Evolutionary conservation across 768 basidiomycete genomes (phyloP).

Genomic region (Suillus variegatus): DNA sequence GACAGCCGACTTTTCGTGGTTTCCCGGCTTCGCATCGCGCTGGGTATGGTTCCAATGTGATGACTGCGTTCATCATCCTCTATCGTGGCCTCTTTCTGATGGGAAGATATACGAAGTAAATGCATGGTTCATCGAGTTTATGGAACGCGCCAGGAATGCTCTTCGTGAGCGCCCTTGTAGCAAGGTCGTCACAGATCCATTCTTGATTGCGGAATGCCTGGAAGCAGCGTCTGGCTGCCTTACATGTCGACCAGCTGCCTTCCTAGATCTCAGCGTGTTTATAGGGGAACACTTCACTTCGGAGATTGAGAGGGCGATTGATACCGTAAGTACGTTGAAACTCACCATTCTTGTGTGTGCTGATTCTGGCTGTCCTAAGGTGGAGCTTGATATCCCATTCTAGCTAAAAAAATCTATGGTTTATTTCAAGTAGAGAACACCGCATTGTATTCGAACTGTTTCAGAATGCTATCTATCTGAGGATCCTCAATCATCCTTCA

Average conservation of each 20-base stretch:
- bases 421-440: not conserved
- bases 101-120: slow-evolving; percentile 38
- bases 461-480: not conserved
- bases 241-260: slow-evolving; percentile 32
- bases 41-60: slow-evolving; percentile 43
- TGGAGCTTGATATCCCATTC: slow-evolving; percentile 33
- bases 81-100: slow-evolving; percentile 35
- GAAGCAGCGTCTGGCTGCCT: slow-evolving; percentile 28
- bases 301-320: slow-evolving; percentile 32
- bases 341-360: slow-evolving; percentile 10
- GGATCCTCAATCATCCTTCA: no score
- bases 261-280: slow-evolving; percentile 34
- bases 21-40: slow-evolving; percentile 36
- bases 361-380: slow-evolving; percentile 20
- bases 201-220: slow-evolving; percentile 32
- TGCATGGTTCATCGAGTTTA: slow-evolving; percentile 36
- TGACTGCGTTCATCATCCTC: slow-evolving; percentile 33
- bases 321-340: slow-evolving; percentile 19
- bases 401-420: slow-evolving; percentile 5
- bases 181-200: slow-evolving; percentile 31
- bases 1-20: slow-evolving; percentile 38
- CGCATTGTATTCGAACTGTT: not conserved
- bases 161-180: slow-evolving; percentile 33
- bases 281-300: slow-evolving; percentile 30
- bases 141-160: slow-evolving; percentile 32